phyloP scores from a whole-genome alignment of 2,329 filamentous ascomycete species.

The Beauveria asiatica region DNA sequence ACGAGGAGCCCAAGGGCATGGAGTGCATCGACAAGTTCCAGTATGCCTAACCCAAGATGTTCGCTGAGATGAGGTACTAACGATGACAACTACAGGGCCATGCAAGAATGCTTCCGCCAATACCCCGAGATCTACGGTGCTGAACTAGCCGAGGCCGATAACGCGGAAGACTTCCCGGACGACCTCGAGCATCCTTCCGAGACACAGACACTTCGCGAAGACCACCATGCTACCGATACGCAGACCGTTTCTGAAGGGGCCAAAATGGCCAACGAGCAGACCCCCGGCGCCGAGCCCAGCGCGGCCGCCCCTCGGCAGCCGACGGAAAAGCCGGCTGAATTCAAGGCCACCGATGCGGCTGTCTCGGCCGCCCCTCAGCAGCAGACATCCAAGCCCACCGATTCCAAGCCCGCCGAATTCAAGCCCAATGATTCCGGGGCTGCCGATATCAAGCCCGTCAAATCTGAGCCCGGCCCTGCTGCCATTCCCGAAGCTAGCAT shows the following conservation, averaged over 20 bases:
- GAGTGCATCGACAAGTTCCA: constrained; percentile 98
- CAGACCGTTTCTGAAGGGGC: not conserved
- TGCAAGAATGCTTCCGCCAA: constrained; percentile 94
- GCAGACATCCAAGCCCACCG: not conserved
- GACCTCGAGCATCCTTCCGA: constrained; percentile 1
- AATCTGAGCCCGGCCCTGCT: not conserved
- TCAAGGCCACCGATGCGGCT: not conserved
- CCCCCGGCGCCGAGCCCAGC: not conserved
- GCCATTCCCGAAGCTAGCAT: not conserved
- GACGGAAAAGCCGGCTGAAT: not conserved
- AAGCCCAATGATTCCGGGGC: too few species aligned
- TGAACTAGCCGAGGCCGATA: constrained; percentile 72
- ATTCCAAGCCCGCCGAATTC: too few species aligned
- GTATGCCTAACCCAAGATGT: constrained; percentile 42
- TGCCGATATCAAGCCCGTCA: not conserved
- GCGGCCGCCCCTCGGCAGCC: not conserved
- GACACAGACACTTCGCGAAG: not conserved
- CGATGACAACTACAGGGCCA: constrained; percentile 51
- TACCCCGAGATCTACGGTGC: constrained; percentile 90
- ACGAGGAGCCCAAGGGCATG: constrained; percentile 92
- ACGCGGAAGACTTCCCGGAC: constrained; percentile 23
- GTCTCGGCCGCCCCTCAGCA: not conserved
- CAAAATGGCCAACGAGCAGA: constrained; percentile 4
- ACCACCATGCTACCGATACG: not conserved
- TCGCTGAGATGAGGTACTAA: constrained; percentile 18